Conservation (phyloP, 192 early-diverging fungal species). For the Gorgonomyces haynaldii region DNA sequence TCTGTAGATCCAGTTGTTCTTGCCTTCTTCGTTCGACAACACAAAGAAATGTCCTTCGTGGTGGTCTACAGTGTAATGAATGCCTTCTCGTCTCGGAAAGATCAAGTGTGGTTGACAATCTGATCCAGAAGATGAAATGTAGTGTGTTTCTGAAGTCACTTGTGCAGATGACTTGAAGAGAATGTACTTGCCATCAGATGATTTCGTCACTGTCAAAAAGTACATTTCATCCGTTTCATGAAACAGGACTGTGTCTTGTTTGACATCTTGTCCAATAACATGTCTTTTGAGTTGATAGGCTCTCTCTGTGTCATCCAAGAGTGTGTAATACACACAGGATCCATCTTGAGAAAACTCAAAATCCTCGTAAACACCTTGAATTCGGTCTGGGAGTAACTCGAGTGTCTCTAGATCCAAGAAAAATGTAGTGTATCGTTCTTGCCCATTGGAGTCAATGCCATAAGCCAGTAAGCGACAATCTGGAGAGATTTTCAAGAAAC, state of each 20-base stretch:
- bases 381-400: slow-evolving; percentile 26
- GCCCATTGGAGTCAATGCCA: slow-evolving; percentile 38
- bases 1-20: slow-evolving; percentile 51
- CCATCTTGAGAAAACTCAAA: slow-evolving; percentile 45
- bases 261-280: slow-evolving; percentile 24
- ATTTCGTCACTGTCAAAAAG: slow-evolving; percentile 42
- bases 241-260: slow-evolving; percentile 29
- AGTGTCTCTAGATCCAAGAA: slow-evolving; percentile 36
- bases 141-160: slow-evolving; percentile 42
- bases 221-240: slow-evolving; percentile 54
- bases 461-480: slow-evolving; percentile 42
- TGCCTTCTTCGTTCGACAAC: slow-evolving; percentile 42
- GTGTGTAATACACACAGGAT: slow-evolving; percentile 35
- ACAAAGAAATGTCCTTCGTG: slow-evolving; percentile 41
- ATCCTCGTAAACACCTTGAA: slow-evolving; percentile 40
- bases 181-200: slow-evolving; percentile 36
- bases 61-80: slow-evolving; percentile 35
- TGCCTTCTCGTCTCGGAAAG: slow-evolving; percentile 35
- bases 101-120: slow-evolving; percentile 18
- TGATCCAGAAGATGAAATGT: slow-evolving; percentile 23
- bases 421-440: slow-evolving; percentile 37
- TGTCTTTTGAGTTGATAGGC: slow-evolving; percentile 41
- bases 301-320: slow-evolving; percentile 37
- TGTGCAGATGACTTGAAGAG: slow-evolving; percentile 40
- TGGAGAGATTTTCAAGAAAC: slow-evolving; percentile 45